A percentile compares a stretch with the other conserved stretches of the same genome.
These are phyloP conservation scores for Jacaranda mimosifolia DNA, from an alignment of 257 asterid species.

Conservation along the genomic window DNA sequence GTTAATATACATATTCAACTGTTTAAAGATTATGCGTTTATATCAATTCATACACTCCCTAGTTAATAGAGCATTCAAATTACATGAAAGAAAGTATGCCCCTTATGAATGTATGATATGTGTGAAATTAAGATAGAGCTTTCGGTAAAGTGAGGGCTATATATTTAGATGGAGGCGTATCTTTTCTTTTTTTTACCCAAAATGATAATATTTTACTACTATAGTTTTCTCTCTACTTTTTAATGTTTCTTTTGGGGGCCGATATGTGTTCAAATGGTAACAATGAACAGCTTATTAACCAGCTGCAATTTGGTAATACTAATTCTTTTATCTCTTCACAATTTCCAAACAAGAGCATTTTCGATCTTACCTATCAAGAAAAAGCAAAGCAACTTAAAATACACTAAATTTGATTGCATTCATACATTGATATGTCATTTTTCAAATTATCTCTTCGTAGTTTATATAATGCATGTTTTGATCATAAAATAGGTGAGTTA, in stretches of 20 bases:
- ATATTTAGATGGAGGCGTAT: neutral
- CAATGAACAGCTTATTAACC: neutral
- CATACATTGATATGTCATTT: too few relatives aligned
- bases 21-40: neutral
- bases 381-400: too few relatives aligned
- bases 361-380: neutral
- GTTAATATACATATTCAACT: neutral
- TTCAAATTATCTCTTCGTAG: too few relatives aligned
- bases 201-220: neutral
- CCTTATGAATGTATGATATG: neutral
- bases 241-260: neutral
- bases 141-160: neutral
- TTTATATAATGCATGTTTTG: too few relatives aligned
- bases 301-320: neutral
- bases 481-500: too few relatives aligned
- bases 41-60: neutral
- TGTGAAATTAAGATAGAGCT: constrained; percentile 1
- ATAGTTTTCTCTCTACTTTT: neutral
- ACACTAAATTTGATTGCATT: too few relatives aligned
- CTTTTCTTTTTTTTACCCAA: neutral
- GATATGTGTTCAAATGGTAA: neutral
- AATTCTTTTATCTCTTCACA: neutral
- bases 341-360: neutral
- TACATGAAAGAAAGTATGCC: neutral
- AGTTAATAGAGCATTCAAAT: neutral